Base-by-base conservation (phyloP, 2,329 filamentous ascomycete genomes). In the Verticillium zaregamsianum region DNA sequence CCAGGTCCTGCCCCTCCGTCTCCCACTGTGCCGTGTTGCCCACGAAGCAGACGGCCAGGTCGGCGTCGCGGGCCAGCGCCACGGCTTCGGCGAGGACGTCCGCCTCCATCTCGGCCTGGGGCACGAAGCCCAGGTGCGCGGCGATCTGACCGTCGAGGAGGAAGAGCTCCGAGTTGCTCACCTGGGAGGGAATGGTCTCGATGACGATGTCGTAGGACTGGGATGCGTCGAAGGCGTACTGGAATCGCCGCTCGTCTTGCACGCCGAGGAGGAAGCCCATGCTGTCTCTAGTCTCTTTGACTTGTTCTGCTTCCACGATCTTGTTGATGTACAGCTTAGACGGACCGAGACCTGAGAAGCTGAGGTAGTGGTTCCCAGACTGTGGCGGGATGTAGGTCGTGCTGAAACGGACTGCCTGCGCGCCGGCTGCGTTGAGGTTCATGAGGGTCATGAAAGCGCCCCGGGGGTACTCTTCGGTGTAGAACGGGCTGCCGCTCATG, bases 11-110 rank as follows among this genome's bases (percentile, higher is more conserved):
- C 1, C 89, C 89, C 72, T 91, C 89, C 2, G 88, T 90, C 70
- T 92, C 89, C 88, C 88, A 92, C 71, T 92, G 89, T 5, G 85
- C 85, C 70, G 91, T 89, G 1, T 91, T 79, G 1, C 89, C 89
- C 11, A 90, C 84, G 57, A 91, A 81, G 2, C 92, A 80, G 8
- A 92, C 77, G 2, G 88, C 89, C 15, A 90, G 85, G 68, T 91
- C 88, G 0, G 87, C 85, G 2, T 79, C 79, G 63, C 77, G 83
- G 8, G 89, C 89, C 2, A 81, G 79, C 23, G 84, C 80, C 3
- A 89, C 83, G 1, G 89, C 89, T 69, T 90, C 80, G 65, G 87
- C 80, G n/a, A 90, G 78, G 65, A 85, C 83, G 67, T 86, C 81
- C 31, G 83, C 70, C 67, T 84, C 33, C 33, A 35, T 35, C 3